Evolutionary conservation across 2,329 filamentous ascomycete genomes (phyloP), one percentile per base, ranked within the genome.

Genomic region (Capronia epimyces): DNA sequence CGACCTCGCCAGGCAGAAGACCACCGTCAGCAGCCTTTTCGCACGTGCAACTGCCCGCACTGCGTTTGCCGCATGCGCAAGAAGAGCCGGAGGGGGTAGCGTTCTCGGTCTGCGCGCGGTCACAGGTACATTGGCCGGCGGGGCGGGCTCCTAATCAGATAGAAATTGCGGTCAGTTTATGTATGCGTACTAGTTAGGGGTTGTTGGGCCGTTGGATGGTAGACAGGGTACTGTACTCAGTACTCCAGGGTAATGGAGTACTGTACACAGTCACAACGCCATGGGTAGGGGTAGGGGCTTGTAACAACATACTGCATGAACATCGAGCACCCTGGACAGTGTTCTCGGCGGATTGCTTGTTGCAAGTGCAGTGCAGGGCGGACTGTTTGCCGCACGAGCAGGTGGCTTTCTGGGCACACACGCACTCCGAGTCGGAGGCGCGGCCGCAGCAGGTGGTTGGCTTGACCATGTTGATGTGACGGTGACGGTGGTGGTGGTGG

Each of bases 321-420:
- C 89, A 95, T 62, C 87, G 78, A 32, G 87, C 77, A 5, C 88
- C 88, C 5, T 75, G 69, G 49, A 87, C 67, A 34, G 72, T 72
- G 76, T 96, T 96, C 77, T 96, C 90, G 13, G 75, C 71, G 3
- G 77, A 58, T 3, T 89, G 79, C 70, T 88, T 90, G 63, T 81
- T 81, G 74, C 91, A 96, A 56, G 76, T 86, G 80, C 91, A 97
- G 68, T 90, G 78, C 43, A 95, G 81, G 43, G 91, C 91, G 3
- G 83, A 81, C 67, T 93, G 80, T 75, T 95, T 83, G 66, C 91
- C 91, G 69, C 91, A 97, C 13, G 88, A 94, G 81, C 89, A 95
- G 55, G 71, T 81, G 56, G 80, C 78, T 62, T 81, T 77, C 47
- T 74, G 70, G 32, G 77, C 76, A 62, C 78, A 81, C 60, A 77